Evolutionary conservation across 345 rosid genomes (phyloP), one percentile per base, ranked within the genome.

Genomic region (Rhodomyrtus tomentosa): DNA sequence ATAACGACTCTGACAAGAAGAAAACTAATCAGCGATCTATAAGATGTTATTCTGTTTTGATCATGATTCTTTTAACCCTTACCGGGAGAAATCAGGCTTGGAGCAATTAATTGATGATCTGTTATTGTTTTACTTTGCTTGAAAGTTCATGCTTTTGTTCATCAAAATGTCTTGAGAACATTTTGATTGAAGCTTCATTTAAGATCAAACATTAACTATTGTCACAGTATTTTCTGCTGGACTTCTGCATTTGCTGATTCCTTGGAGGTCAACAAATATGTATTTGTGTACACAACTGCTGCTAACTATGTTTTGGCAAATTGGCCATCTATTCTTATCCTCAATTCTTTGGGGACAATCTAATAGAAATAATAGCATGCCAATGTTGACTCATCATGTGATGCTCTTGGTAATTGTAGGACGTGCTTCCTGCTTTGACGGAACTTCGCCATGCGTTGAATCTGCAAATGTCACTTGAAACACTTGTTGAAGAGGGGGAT

Each of bases 401-500:
- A 76, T 55, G 82, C 42, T 62, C 58, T 81, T 86, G 73, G 29
- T 52, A 24, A 84, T 90, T 91, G 85, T 93, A 98, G 99, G 94
- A 94, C 85, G 85, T 98, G 91, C 92, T 98, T 93, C 99, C 98
- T 83, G 90, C 92, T 87, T 87, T 98, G 83, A 89, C 89, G 29
- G 98, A 98, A 87, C 92, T 98, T 87, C 87, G 88, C 86, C 96
- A 91, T 90, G 98, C 99, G 56, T 84, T 90, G 88, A 92, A 92
- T 54, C 93, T 98, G 96, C 99, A 93, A 91, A 84, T 88, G 84
- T 89, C 88, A 56, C 98, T 98, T 85, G 99, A 98, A 86, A 91
- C 94, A 85, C 98, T 98, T 85, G 96, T 92, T 81, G 98, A 96
- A 87, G 93, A 94, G 86, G 98, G 96, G 87, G 92, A 94, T 91